Base-by-base conservation (phyloP, 768 basidiomycete genomes). In the Leccinum boreale region DNA sequence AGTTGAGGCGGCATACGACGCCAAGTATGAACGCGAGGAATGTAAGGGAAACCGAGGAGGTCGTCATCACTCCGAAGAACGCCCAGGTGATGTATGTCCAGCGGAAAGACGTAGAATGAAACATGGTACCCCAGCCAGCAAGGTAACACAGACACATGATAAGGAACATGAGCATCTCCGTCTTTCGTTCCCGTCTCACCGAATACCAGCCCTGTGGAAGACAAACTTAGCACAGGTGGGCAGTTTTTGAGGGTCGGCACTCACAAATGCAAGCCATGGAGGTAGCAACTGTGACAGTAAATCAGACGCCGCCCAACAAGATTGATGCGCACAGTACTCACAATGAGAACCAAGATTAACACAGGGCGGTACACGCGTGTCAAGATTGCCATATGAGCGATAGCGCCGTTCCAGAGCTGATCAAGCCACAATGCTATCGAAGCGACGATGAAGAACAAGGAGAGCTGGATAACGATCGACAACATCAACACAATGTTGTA, bases 381-480 rank as follows among this genome's bases (percentile, higher is more conserved):
- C 39, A n/a, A 70, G 42, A 77, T 76, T 23, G 79, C 81, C 35
- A 84, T 69, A 45, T 78, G 79, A 17, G 81, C 86, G 45, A 89
- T 85, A 36, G 79, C 74, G 33, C 86, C 85, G 65, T 86, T 85
- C 70, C 80, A 83, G 49, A 91, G 75, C 62, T 87, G 87, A 67
- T 93, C 90, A 54, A 92, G 71, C 90, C 90, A 92, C 29, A 92
- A 76, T 11, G 81, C 83, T 24, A 87, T 83, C 3, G 88, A 81
- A 46, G 81, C 78, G 29, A 81, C 77, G 71, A 92, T 84, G 75
- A 92, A 92, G 78, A 91, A 92, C 47, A 89, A 60, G 23, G 85
- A 82, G n/a, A 92, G 74, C 65, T 91, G 90, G 50, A 91, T 83
- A 42, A 81, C 77, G 63, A 89, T 88, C 6, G 87, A 89, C 56